These are phyloP conservation scores for Mycena capillaripes DNA, from an alignment of 768 basidiomycete genomes.

Conservation along the genomic window DNA sequence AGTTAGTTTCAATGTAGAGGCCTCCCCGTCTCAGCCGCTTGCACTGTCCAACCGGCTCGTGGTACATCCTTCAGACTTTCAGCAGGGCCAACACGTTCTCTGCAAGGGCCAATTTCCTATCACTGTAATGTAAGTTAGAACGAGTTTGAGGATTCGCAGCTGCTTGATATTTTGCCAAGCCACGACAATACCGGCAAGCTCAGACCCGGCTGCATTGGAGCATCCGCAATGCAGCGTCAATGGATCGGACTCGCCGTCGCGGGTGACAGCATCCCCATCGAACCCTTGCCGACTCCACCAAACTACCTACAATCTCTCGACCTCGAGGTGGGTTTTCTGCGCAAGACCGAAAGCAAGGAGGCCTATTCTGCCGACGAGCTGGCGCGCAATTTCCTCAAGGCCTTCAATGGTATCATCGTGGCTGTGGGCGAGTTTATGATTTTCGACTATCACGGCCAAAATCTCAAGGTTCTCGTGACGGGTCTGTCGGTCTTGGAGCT, in stretches of 20 bases:
- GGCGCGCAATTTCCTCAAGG: conserved; percentile 77
- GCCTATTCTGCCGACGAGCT: conserved; percentile 94
- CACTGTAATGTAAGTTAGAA: conserved; percentile 84
- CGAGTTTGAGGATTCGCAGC: too few relatives aligned
- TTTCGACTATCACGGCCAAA: conserved; percentile 92
- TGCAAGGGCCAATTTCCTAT: conserved; percentile 80
- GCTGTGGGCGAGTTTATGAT: conserved; percentile 77
- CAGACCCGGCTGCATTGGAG: conserved; percentile 78
- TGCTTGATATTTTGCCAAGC: conserved; percentile 51
- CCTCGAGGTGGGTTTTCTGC: conserved; percentile 80
- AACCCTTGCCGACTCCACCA: conserved; percentile 68
- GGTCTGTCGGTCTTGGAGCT: conserved; percentile 72
- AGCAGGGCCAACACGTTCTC: conserved; percentile 78
- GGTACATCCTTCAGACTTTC: conserved; percentile 84
- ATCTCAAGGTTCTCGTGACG: conserved; percentile 79
- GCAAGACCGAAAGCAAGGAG: conserved; percentile 68
- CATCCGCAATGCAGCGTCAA: conserved; percentile 83
- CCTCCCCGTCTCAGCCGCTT: conserved; percentile 73
- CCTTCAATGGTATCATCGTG: conserved; percentile 81
- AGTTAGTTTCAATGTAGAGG: conserved; percentile 68
- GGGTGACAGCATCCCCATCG: conserved; percentile 83
- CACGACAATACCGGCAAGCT: conserved; percentile 86
- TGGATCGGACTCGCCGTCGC: conserved; percentile 89
- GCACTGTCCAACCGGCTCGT: conserved; percentile 88
- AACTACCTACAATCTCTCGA: conserved; percentile 85